Percentiles rank a stretch among this genome's conserved stretches.
phyloP scores from a whole-genome alignment of 345 rosid genomes.

The Stellera chamaejasme region DNA sequence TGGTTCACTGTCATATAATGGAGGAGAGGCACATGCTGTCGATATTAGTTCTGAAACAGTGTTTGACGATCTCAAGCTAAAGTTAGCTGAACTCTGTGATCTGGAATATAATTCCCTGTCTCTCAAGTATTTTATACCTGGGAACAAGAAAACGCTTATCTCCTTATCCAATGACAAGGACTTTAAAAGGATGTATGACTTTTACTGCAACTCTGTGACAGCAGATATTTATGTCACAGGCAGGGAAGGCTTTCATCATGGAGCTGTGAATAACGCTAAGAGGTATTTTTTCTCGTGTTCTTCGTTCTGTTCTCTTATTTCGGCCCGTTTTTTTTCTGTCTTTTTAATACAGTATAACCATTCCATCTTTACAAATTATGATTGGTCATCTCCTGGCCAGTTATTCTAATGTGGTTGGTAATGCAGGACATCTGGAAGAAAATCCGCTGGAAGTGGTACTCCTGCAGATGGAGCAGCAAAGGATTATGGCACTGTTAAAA shows the following conservation, averaged over 20 bases:
- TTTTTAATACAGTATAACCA: constrained; percentile 6
- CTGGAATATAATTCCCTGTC: constrained; percentile 55
- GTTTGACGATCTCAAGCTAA: constrained; percentile 64
- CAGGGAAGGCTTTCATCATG: constrained; percentile 47
- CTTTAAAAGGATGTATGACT: constrained; percentile 74
- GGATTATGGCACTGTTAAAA: no score
- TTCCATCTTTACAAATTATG: not conserved
- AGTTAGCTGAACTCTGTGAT: constrained; percentile 63
- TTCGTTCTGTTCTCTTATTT: constrained; percentile 6
- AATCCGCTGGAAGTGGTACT: constrained; percentile 38
- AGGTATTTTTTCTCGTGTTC: constrained; percentile 51
- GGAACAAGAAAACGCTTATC: constrained; percentile 62
- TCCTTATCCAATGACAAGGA: constrained; percentile 65
- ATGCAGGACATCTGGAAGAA: constrained; percentile 39
- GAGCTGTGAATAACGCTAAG: constrained; percentile 20
- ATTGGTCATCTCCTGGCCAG: constrained; percentile 7
- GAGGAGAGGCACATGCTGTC: constrained; percentile 83
- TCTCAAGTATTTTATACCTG: constrained; percentile 85
- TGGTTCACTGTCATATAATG: constrained; percentile 56
- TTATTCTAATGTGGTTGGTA: constrained; percentile 5
- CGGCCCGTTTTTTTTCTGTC: not conserved
- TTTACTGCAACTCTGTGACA: constrained; percentile 55
- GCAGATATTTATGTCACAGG: constrained; percentile 68
- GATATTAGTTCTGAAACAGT: constrained; percentile 58
- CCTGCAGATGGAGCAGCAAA: no score